Percentiles rank a stretch among this genome's conserved stretches.
phyloP scores from a whole-genome alignment of 164 flowering plant species.

The Stephania cephalantha region DNA sequence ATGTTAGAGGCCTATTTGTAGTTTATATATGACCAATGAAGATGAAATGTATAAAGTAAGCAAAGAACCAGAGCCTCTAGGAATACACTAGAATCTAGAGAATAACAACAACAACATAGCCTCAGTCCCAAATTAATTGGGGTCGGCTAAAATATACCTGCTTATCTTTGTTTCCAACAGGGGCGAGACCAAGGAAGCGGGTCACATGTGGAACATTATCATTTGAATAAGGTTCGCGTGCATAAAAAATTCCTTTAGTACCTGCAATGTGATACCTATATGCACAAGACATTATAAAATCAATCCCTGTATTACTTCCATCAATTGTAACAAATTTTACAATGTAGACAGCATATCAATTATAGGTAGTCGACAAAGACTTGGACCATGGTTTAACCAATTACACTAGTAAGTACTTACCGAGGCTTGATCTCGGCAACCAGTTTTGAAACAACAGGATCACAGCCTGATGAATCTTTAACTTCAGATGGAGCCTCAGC shows the following conservation, averaged over 20 bases:
- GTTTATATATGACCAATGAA: too few species aligned
- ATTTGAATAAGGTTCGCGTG: conserved; percentile 87
- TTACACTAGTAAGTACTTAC: conserved; percentile 30
- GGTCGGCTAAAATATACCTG: conserved; percentile 39
- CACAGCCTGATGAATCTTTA: conserved; percentile 44
- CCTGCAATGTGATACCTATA: conserved; percentile 93
- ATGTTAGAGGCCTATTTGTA: too few species aligned
- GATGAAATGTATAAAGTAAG: background rate
- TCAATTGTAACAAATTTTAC: background rate
- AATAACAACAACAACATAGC: background rate
- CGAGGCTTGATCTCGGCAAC: conserved; percentile 90
- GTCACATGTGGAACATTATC: conserved; percentile 76
- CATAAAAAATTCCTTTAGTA: conserved; percentile 68
- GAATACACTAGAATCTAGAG: background rate
- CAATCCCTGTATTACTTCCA: background rate
- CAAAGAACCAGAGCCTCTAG: background rate
- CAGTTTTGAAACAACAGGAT: conserved; percentile 60
- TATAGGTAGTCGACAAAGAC: background rate
- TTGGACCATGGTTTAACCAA: background rate
- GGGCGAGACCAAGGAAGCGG: conserved; percentile 89
- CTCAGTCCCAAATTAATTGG: too few species aligned
- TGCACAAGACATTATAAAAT: conserved; percentile 13
- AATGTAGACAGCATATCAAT: background rate
- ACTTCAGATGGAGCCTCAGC: conserved; percentile 53
- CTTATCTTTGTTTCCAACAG: conserved; percentile 91